Evolutionary conservation across 1,284 basidiomycete genomes (phyloP).

Genomic region (Exobasidium cylindrosporum): DNA sequence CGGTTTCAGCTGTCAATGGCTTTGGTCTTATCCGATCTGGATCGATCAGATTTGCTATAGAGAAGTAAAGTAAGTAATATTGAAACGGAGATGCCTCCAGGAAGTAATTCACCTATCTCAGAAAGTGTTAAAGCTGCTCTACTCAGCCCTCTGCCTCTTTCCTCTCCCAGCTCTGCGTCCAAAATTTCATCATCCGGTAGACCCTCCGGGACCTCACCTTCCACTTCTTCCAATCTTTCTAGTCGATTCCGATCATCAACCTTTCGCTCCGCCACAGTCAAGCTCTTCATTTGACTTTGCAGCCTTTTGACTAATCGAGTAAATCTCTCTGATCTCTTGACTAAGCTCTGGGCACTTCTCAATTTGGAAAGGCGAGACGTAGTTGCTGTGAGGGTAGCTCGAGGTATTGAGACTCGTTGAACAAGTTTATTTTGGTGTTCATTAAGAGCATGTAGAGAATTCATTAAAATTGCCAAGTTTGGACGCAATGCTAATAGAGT

Average conservation of each 20-base stretch:
- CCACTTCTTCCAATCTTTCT: slow-evolving; percentile 3
- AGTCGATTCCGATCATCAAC: not conserved
- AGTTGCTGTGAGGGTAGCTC: not conserved
- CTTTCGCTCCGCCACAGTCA: slow-evolving; percentile 18
- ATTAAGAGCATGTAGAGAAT: not conserved
- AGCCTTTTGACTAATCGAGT: slow-evolving; percentile 27
- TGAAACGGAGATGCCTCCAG: no score
- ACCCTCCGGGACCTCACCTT: slow-evolving; percentile 10
- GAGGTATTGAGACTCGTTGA: not conserved
- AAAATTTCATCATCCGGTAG: slow-evolving; percentile 10
- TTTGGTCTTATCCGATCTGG: not conserved
- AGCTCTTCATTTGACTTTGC: slow-evolving; percentile 31
- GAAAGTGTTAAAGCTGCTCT: slow-evolving; percentile 30
- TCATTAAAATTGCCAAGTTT: not conserved
- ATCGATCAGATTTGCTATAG: not conserved
- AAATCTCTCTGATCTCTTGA: slow-evolving; percentile 19
- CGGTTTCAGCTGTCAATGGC: not conserved
- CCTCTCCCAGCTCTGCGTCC: slow-evolving; percentile 28
- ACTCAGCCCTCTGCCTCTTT: slow-evolving; percentile 30
- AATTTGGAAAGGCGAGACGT: not conserved
- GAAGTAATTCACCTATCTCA: no score
- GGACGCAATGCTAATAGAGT: slow-evolving; percentile 4
- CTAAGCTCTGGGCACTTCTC: slow-evolving; percentile 21
- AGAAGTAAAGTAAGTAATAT: no score
- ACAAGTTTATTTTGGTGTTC: not conserved